phyloP scores from a whole-genome alignment of 257 asterid genomes.

The Scutellaria galericulata region DNA sequence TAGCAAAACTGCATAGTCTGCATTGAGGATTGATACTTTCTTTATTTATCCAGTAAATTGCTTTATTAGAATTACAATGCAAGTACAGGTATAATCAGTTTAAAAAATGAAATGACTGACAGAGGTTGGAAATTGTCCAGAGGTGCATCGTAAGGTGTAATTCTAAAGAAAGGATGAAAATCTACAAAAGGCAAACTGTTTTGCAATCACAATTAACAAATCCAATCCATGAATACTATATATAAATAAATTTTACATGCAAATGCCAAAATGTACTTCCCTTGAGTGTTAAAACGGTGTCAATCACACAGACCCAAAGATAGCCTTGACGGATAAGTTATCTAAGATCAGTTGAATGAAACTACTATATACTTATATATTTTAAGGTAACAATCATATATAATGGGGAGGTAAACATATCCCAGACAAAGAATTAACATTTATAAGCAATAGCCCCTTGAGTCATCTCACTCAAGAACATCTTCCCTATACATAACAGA shows the following conservation, averaged over 20 bases:
- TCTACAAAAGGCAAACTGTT: neutral
- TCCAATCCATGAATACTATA: neutral
- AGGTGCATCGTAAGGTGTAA: conserved; percentile 18
- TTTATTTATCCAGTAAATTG: neutral
- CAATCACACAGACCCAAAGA: conserved; percentile 15
- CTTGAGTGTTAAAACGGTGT: conserved; percentile 6
- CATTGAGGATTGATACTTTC: neutral
- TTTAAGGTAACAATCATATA: neutral
- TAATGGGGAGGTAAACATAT: neutral
- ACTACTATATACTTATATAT: neutral
- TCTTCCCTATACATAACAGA: conserved; percentile 1
- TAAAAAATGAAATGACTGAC: neutral
- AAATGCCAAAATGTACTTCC: neutral
- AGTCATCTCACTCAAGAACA: neutral
- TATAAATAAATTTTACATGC: neutral
- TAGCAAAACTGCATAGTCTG: neutral
- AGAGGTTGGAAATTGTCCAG: neutral
- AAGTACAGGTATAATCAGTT: neutral
- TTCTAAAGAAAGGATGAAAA: neutral
- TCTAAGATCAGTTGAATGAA: neutral
- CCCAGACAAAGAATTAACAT: neutral
- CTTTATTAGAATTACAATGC: neutral
- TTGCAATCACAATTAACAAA: neutral
- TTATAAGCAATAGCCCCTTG: conserved; percentile 11
- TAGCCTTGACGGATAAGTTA: neutral